Conservation (phyloP, 495 filamentous ascomycete species). For the Podospora pseudocomata region DNA sequence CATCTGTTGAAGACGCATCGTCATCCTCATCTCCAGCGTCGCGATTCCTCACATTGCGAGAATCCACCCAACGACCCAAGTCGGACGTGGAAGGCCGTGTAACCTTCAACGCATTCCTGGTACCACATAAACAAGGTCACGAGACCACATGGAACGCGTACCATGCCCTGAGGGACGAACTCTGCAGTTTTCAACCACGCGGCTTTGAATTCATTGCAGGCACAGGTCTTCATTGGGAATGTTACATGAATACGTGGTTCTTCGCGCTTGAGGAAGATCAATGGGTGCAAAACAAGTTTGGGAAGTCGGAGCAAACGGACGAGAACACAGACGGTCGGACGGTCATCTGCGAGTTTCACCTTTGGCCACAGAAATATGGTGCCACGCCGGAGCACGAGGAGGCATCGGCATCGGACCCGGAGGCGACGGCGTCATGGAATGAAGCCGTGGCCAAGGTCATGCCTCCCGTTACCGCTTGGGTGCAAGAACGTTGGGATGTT, state of each 20-base stretch:
- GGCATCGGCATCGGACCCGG: constrained; percentile 14
- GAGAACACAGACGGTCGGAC: constrained; percentile 11
- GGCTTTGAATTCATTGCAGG: neutral
- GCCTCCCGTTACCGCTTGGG: constrained; percentile 29
- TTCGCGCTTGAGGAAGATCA: neutral
- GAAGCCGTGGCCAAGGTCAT: constrained; percentile 20
- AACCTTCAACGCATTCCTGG: constrained; percentile 5
- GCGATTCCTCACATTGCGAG: neutral
- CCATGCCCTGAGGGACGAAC: neutral
- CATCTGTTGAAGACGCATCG: neutral
- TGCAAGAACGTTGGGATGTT: constrained; percentile 31
- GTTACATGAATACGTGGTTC: neutral
- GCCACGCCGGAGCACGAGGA: constrained; percentile 22
- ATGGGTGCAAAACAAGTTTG: neutral
- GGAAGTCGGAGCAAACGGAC: constrained; percentile 6
- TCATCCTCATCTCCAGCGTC: neutral
- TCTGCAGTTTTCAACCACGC: neutral
- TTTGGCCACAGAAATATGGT: constrained; percentile 13
- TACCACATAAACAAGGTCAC: neutral
- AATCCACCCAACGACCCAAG: neutral
- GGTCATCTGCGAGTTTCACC: constrained; percentile 22
- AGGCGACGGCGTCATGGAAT: constrained; percentile 25
- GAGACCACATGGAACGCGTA: neutral
- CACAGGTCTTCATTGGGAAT: neutral
- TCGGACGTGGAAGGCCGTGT: constrained; percentile 1